These are phyloP conservation scores for Xylariaceae sp. DNA, from an alignment of 2,329 filamentous ascomycete species.

Conservation along the genomic window DNA sequence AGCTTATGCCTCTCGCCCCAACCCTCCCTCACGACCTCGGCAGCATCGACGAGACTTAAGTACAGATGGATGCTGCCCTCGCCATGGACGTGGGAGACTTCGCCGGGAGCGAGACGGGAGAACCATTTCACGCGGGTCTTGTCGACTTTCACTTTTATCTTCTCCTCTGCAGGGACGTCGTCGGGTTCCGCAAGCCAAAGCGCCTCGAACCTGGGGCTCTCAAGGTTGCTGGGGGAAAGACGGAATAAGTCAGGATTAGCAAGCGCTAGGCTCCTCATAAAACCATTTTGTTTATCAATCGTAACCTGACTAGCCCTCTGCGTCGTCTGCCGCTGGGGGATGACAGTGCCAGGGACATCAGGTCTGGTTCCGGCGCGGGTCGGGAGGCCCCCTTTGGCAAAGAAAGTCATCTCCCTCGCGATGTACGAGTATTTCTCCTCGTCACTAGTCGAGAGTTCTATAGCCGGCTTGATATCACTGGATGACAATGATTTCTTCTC, in stretches of 20 bases:
- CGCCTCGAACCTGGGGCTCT: slow-evolving; percentile 30
- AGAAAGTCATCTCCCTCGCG: background rate
- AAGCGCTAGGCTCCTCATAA: slow-evolving; percentile 20
- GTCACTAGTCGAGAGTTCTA: slow-evolving; percentile 5
- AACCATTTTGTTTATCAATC: slow-evolving; percentile 23
- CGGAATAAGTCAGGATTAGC: slow-evolving; percentile 30
- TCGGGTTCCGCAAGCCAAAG: slow-evolving; percentile 22
- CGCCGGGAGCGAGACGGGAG: slow-evolving; percentile 22
- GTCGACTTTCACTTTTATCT: background rate
- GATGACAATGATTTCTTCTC: slow-evolving; percentile 18
- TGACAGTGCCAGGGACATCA: slow-evolving; percentile 32
- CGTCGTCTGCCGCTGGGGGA: slow-evolving; percentile 38
- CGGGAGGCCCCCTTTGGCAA: background rate
- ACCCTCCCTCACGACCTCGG: slow-evolving; percentile 31
- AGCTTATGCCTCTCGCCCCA: slow-evolving; percentile 40
- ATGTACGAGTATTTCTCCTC: slow-evolving; percentile 5
- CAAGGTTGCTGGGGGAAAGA: slow-evolving; percentile 28
- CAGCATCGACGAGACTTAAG: slow-evolving; percentile 37
- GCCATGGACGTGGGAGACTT: slow-evolving; percentile 37
- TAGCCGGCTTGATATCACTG: background rate
- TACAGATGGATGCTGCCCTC: slow-evolving; percentile 38
- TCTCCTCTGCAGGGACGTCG: background rate
- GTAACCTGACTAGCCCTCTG: slow-evolving; percentile 16
- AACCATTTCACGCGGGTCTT: slow-evolving; percentile 8
- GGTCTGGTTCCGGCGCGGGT: slow-evolving; percentile 24